Base-by-base conservation (phyloP, 2,329 filamentous ascomycete species). In the Alternaria viburni region DNA sequence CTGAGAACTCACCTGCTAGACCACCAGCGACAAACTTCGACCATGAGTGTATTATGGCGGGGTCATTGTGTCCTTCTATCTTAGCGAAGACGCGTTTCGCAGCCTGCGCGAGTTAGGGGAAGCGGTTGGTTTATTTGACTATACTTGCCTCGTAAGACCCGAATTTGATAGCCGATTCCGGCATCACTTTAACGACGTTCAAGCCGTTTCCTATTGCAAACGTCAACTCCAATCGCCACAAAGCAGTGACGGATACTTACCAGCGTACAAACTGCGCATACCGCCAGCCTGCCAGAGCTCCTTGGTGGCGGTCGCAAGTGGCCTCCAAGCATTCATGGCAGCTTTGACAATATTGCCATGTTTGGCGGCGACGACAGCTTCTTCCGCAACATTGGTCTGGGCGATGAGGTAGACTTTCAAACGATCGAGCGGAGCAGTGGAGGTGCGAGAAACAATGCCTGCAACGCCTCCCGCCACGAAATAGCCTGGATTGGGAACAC, bases 141-240 rank as follows among this genome's bases (percentile, higher is more conserved):
- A 54, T 58, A 65, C 81, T 73, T 78, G 87, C 88, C 83, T 99
- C 96, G 77, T 97, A 99, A 19, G 94, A 95, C 64, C 96, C 96
- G 79, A 99, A 99, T 81, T 97, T 97, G 77, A 99, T 97, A 25
- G 96, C 95, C 26, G 95, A 97, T 82, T 99, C 96, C 0, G 96
- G 96, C 93, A 98, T 97, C 64, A 99, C 96, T 81, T 99, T 99
- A 75, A 97, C 81, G 3, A 99, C 93, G 72, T 99, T 99, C 71
- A 99, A 84, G 4, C 96, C 96, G 75, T 99, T 99, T 41, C 96
- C 94, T 97, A 71, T 8, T 21, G 25, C 10, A 19, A 59, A 77
- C 59, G 50, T 67, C 30, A 58, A 12, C 25, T 78, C 66, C 71
- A 17, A 58, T 57, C 50, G 17, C 0, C 15, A 7, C 12, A 19